Percentiles rank a stretch among this genome's conserved stretches.
Conservation (phyloP, 257 asterid species). For the Rubia yunnanensis region DNA sequence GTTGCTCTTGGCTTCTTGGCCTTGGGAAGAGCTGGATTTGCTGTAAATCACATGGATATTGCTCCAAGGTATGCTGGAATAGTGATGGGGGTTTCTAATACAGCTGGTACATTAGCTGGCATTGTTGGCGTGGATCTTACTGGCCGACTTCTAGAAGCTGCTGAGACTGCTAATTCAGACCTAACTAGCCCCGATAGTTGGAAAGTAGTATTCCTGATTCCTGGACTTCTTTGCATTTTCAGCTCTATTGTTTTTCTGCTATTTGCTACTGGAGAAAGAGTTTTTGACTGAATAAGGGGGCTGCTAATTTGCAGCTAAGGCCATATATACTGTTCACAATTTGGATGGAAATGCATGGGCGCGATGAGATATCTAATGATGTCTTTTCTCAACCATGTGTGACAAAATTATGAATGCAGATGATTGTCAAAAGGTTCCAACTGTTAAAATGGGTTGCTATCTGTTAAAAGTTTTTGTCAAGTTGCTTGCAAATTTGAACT, state of each 20-base stretch:
- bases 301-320: neutral
- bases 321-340: conserved; percentile 4
- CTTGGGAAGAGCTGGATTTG: conserved; percentile 94
- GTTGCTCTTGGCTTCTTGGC: conserved; percentile 89
- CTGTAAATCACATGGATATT: conserved; percentile 89
- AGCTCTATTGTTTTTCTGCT: conserved; percentile 65
- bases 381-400: neutral
- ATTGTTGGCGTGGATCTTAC: conserved; percentile 85
- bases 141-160: conserved; percentile 82
- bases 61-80: conserved; percentile 96
- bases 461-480: neutral
- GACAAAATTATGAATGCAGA: neutral
- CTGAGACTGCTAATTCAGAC: conserved; percentile 57
- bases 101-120: conserved; percentile 93
- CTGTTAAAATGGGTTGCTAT: neutral
- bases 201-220: conserved; percentile 67
- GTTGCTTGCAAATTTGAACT: neutral
- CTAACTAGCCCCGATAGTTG: conserved; percentile 78
- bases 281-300: conserved; percentile 55
- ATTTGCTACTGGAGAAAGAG: conserved; percentile 79
- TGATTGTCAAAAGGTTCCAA: neutral
- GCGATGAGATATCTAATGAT: conserved; percentile 2
- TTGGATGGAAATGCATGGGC: neutral
- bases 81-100: conserved; percentile 90
- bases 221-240: conserved; percentile 67